Evolutionary conservation across 768 basidiomycete species (phyloP).

Genomic region (Boletellus ananas): DNA sequence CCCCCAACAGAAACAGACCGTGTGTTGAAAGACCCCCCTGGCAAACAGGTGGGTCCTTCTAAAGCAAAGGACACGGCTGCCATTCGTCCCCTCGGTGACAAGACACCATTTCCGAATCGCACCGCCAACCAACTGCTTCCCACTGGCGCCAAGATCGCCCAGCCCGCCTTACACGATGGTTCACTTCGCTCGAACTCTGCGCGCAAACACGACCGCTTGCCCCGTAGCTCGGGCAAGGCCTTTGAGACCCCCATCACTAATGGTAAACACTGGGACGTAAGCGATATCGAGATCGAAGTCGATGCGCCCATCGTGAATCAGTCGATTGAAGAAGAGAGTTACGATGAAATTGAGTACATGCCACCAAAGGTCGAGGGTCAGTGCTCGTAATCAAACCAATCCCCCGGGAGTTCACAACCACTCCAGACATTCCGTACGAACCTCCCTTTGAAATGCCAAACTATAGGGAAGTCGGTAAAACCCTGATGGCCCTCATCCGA

Average conservation of each 20-base stretch:
- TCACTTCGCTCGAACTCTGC: slow-evolving; percentile 63
- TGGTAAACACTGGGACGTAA: slow-evolving; percentile 76
- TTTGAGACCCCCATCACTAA: slow-evolving; percentile 67
- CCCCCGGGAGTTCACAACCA: slow-evolving; percentile 1
- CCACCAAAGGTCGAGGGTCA: slow-evolving; percentile 48
- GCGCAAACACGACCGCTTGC: slow-evolving; percentile 58
- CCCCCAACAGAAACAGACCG: slow-evolving; percentile 18
- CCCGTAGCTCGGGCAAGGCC: slow-evolving; percentile 43
- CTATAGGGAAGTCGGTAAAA: slow-evolving; percentile 40
- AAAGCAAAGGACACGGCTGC: slow-evolving; percentile 23
- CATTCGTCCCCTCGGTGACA: slow-evolving; percentile 61
- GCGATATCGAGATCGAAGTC: slow-evolving; percentile 46
- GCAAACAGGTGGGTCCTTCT: slow-evolving; percentile 27
- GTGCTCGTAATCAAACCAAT: slow-evolving; percentile 13
- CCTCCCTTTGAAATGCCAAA: slow-evolving; percentile 49
- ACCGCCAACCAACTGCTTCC: slow-evolving; percentile 31
- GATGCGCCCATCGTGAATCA: slow-evolving; percentile 20
- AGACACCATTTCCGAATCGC: slow-evolving; percentile 75
- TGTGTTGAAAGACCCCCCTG: slow-evolving; percentile 16
- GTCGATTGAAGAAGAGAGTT: slow-evolving; percentile 30
- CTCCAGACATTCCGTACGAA: slow-evolving; percentile 39
- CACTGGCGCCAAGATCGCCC: slow-evolving; percentile 35
- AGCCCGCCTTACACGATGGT: slow-evolving; percentile 38
- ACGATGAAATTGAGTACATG: slow-evolving; percentile 54
- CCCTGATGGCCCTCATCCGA: slow-evolving; percentile 35